phyloP scores from a whole-genome alignment of 345 rosid genomes.

The Pistacia atlantica region DNA sequence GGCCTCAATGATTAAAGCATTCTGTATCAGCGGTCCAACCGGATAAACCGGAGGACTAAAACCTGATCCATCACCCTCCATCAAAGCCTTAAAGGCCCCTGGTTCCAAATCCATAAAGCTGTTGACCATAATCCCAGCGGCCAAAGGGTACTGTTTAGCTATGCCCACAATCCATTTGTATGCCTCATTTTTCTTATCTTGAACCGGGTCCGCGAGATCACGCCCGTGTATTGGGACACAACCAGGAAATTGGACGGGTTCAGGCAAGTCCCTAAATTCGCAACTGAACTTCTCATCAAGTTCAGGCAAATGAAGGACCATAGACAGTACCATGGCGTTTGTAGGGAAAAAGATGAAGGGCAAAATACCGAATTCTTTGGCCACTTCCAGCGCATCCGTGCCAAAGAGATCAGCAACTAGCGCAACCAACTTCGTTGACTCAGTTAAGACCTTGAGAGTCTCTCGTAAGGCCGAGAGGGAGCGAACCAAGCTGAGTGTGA shows the following conservation, averaged over 20 bases:
- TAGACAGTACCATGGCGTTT: conserved; percentile 22
- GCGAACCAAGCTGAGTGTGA: conserved; percentile 10
- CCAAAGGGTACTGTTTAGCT: conserved; percentile 11
- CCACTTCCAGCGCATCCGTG: conserved; percentile 15
- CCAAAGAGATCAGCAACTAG: conserved; percentile 36
- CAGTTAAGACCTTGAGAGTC: neutral
- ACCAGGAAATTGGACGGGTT: conserved; percentile 33
- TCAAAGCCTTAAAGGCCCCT: conserved; percentile 30
- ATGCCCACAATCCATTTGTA: conserved; percentile 21
- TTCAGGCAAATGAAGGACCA: conserved; percentile 19
- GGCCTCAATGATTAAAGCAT: neutral
- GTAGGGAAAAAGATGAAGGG: conserved; percentile 24
- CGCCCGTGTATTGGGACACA: conserved; percentile 30
- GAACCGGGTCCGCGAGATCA: conserved; percentile 29
- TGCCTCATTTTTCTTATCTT: conserved; percentile 21
- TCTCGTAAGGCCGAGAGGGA: conserved; percentile 22
- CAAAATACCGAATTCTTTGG: conserved; percentile 20
- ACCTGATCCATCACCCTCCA: conserved; percentile 7
- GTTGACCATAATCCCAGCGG: conserved; percentile 36
- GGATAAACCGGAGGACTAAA: conserved; percentile 28
- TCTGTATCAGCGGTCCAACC: conserved; percentile 29
- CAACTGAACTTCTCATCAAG: conserved; percentile 25
- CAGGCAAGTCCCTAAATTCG: conserved; percentile 32
- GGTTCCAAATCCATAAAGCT: conserved; percentile 34
- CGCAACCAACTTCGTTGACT: conserved; percentile 16